Conservation (phyloP, 192 early-diverging fungal species). For the Oehlia diaphana region DNA sequence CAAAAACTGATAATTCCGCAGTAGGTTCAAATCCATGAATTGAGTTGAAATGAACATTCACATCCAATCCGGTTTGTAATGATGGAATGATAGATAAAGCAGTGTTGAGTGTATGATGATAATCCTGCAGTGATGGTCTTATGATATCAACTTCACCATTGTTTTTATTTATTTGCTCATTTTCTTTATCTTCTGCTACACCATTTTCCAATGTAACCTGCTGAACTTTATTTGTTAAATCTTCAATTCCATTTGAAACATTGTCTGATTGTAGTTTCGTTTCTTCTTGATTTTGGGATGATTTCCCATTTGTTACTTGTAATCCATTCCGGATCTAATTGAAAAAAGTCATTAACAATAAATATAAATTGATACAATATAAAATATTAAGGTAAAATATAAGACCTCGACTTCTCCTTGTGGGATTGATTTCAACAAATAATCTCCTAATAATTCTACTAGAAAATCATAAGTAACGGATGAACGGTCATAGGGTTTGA, state of each 20-base stretch:
- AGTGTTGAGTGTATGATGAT: conserved; percentile 54
- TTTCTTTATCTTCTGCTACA: background rate
- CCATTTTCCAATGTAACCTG: background rate
- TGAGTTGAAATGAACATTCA: conserved; percentile 82
- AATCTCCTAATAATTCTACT: conserved; percentile 74
- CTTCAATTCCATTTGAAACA: background rate
- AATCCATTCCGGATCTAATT: conserved; percentile 16
- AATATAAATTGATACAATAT: background rate
- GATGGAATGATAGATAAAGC: conserved; percentile 61
- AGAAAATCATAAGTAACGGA: conserved; percentile 69
- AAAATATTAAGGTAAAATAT: background rate
- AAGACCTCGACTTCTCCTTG: conserved; percentile 26
- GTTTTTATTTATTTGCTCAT: background rate
- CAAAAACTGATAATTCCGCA: conserved; percentile 67
- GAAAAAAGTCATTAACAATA: background rate
- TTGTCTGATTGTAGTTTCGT: background rate
- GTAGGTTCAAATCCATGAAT: conserved; percentile 77
- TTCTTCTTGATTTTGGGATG: background rate
- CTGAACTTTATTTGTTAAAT: background rate
- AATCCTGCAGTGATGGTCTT: conserved; percentile 27
- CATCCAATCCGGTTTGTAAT: conserved; percentile 66
- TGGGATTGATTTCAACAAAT: conserved; percentile 52
- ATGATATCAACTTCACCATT: background rate
- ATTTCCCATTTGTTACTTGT: background rate
- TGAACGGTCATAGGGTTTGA: conserved; percentile 52